Base-by-base conservation (phyloP, 2,329 filamentous ascomycete genomes). In the Ascochyta koolunga region DNA sequence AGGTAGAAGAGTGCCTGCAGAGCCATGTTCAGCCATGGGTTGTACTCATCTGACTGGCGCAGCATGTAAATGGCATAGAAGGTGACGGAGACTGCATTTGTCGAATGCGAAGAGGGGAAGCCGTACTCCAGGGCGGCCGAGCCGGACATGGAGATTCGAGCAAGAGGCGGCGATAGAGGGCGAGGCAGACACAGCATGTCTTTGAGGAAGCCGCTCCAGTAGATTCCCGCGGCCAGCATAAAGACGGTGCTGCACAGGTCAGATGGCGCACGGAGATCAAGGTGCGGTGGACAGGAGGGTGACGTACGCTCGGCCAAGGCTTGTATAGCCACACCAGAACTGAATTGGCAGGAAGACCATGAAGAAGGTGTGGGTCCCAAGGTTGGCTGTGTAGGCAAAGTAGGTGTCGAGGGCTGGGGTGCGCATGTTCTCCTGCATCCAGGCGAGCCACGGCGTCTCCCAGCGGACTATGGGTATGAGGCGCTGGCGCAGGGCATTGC, bases 321-420 rank as follows among this genome's bases (percentile, higher is more conserved):
- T 87, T 37, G 89, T 87, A 76, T 93, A 90, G 48, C 93, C 93
- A 69, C 91, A 96, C 95, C 95, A 99, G 79, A 98, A 98, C 65
- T 96, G 84, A 61, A 98, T 91, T 5, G 95, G 95, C 68, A 99
- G 79, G 54, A 91, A 89, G 63, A 96, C 84, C 93, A 98, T 98
- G 81, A 97, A 99, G 80, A 97, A 98, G 0, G 95, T 99, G 77
- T 99, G 95, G 0, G 95, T 99, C 10, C 62, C 95, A 91, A 98
- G 84, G 75, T 98, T 99, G 60, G 95, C 95, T 0, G 93, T 96
- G 62, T 96, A 91, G 44, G 95, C 93, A 77, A 99, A 99, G 80
- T 97, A 99, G 59, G 91, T 91, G 77, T 99, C 95, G 68, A 98
- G 87, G 8, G 89, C 84, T 0, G 91, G 91, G 18, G 90, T 89